Base-by-base conservation (phyloP, 345 rosid genomes). In the Lumnitzera racemosa region DNA sequence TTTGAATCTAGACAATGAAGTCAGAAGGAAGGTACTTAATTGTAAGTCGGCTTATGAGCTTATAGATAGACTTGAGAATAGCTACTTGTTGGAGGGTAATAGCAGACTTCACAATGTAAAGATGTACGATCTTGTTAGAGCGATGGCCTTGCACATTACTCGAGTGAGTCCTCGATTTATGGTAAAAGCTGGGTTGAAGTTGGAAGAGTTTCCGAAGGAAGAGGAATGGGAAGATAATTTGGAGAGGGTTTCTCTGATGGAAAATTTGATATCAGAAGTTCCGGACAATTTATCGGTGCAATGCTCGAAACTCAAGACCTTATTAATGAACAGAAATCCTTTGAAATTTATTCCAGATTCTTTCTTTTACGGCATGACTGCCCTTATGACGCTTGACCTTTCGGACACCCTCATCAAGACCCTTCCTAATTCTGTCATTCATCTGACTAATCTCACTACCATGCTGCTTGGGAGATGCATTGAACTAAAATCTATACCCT, bases 121-220 rank as follows among this genome's bases (percentile, higher is more conserved):
- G 67, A 71, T 71, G 76, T 68, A 76, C 49, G 68, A 61, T 25
- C 54, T 76, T 58, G 48, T 67, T 4, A 61, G 71, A 50, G 71
- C 53, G 11, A 31, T 55, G 76, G 69, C 74, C 10, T 13, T 65
- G 46, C 55, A 36, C 41, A 27, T 27, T 27, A 27, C 31, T 27
- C 31, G 31, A 27, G 31, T 27, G 31, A 27, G n/a, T 43, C 51
- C 56, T 12, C 24, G 25, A 10, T 41, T 41, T 17, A 61, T 76
- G 64, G 67, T 69, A 46, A 55, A 72, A 59, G 69, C 64, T 7
- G 59, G 54, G 13, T 41, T 13, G 56, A 57, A 56, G 31, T 47
- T 66, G 23, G 16, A 15, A 14, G 59, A 66, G 12, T 47, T 66
- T 11, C 74, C 72, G n/a, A 16, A 50, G 12, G 58, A 24, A 27